These are phyloP conservation scores for Colletotrichum tropicale DNA, from an alignment of 2,329 filamentous ascomycete species.

Conservation along the genomic window DNA sequence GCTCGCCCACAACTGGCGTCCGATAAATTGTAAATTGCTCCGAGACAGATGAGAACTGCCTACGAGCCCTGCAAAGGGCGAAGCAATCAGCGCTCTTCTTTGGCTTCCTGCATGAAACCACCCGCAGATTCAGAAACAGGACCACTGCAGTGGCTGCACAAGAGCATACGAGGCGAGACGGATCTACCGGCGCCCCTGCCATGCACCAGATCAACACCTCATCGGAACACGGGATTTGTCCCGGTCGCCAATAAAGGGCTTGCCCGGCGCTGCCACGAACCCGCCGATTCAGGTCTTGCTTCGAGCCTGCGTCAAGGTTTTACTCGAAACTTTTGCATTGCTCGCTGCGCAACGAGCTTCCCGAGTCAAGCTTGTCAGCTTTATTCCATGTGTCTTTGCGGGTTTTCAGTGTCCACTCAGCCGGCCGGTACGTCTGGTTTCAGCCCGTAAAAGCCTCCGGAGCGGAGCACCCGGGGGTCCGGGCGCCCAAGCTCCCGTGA, in stretches of 20 bases:
- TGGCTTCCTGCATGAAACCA: slow-evolving; percentile 11
- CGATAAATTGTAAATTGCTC: not conserved
- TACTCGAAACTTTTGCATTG: not conserved
- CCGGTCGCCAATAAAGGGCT: not conserved
- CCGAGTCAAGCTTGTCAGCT: not conserved
- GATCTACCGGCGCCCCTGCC: not conserved
- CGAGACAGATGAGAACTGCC: slow-evolving; percentile 3
- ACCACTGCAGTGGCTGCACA: not conserved
- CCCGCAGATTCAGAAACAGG: slow-evolving; percentile 17
- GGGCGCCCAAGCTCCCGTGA: not conserved
- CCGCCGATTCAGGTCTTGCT: not conserved
- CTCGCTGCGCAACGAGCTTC: not conserved
- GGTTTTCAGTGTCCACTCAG: not conserved
- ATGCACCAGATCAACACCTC: not conserved
- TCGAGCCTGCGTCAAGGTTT: not conserved
- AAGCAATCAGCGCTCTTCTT: not conserved
- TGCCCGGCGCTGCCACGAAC: not conserved
- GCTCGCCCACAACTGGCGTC: not conserved
- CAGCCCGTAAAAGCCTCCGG: not conserved
- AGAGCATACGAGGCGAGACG: not conserved
- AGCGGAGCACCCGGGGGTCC: slow-evolving; percentile 1
- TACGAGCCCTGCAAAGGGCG: not conserved
- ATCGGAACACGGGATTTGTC: not conserved
- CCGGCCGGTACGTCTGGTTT: not conserved
- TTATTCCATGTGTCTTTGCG: not conserved